Conservation (phyloP, 1,284 basidiomycete genomes). For the Mycena citricolor region DNA sequence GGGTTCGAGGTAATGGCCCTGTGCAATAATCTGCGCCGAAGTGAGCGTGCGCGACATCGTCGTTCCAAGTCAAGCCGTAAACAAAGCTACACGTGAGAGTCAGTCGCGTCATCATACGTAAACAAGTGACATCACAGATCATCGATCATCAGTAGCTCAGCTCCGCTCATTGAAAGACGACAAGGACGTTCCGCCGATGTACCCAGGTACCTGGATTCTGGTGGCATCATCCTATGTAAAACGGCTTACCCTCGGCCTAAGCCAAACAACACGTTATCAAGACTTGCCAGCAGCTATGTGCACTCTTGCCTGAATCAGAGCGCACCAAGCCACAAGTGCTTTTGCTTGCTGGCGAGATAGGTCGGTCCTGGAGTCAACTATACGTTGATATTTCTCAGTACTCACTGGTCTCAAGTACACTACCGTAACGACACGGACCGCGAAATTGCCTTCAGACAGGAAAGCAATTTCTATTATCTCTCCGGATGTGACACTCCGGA, state of each 20-base stretch:
- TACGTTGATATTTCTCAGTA: neutral
- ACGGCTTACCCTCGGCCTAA: neutral
- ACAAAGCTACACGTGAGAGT: no score
- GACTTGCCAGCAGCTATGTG: conserved; percentile 9
- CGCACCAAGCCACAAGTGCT: conserved; percentile 57
- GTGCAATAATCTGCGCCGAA: conserved; percentile 65
- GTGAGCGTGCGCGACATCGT: conserved; percentile 44
- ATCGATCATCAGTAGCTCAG: neutral
- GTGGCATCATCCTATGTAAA: neutral
- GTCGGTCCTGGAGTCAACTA: conserved; percentile 34
- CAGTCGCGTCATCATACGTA: no score
- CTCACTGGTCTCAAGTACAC: conserved; percentile 1
- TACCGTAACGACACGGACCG: conserved; percentile 88
- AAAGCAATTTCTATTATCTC: conserved; percentile 89
- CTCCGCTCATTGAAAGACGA: neutral
- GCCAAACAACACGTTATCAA: conserved; percentile 11
- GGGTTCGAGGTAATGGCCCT: conserved; percentile 80
- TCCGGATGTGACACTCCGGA: conserved; percentile 75
- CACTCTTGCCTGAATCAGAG: conserved; percentile 7
- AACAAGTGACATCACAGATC: neutral
- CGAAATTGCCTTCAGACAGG: conserved; percentile 74
- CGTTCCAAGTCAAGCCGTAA: no score
- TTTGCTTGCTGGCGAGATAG: conserved; percentile 58
- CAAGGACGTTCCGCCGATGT: no score
- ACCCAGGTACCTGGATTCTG: no score